Base-by-base conservation (phyloP, 179 eudicot genomes). In the Nepenthes alata region DNA sequence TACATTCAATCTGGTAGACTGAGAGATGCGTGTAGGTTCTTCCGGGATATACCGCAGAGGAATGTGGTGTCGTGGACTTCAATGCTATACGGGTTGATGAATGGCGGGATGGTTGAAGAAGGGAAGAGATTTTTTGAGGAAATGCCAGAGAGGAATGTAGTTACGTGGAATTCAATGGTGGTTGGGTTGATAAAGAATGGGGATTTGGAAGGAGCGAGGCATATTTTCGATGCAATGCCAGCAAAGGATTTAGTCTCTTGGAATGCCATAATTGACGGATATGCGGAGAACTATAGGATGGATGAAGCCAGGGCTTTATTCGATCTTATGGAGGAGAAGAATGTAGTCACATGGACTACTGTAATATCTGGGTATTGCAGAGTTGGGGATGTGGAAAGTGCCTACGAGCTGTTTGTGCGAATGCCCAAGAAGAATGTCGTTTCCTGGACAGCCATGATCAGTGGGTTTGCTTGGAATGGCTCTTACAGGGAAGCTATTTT, bases 21-120 rank as follows among this genome's bases (percentile, higher is more conserved):
- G 57, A 58, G 41, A 53, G 83, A 78, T 53, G 83, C 79, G 12
- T 64, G 10, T 52, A 54, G 36, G 48, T 67, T 78, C 53, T 78
- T 75, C 11, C 66, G 69, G 59, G 77, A 52, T 4, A 78, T 78
- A 75, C 61, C 49, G 6, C 73, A 65, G 61, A 78, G 55, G 77
- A 75, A 72, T 69, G 83, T 78, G 63, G 83, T 78, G 35, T 75
- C 80, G 6, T 72, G 83, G 80, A 78, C 77, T 34, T 69, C 80
- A 2, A 63, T 78, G 77, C 73, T 78, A 15, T 52, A 62, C 69
- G 83, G 77, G 54, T 67, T 75, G 62, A 67, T 78, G 77, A 70
- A 53, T 41, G 59, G 47, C 25, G 75, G 80, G 55, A 63, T 11
- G 70, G 70, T 69, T 48, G 75, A 70, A 41, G 73, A 75, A 41